These are phyloP conservation scores for Saprolegnia diclina DNA, from an alignment of 352 stramenopile species.

Conservation along the genomic window DNA sequence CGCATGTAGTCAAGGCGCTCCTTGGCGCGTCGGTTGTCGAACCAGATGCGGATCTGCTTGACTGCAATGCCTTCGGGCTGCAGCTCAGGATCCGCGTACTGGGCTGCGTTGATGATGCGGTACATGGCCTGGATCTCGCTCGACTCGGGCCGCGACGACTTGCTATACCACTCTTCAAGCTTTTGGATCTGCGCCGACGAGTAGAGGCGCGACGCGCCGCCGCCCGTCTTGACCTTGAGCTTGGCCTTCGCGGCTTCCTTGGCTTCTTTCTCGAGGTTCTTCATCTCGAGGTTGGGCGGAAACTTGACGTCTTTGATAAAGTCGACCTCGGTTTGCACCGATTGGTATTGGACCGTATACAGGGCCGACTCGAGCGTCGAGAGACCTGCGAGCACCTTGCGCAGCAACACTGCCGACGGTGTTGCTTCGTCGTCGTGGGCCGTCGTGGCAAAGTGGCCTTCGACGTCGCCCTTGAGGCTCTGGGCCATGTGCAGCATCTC, in stretches of 20 bases:
- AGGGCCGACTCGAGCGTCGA: slow-evolving; percentile 63
- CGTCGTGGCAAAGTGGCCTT: slow-evolving; percentile 13
- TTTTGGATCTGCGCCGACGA: slow-evolving; percentile 84
- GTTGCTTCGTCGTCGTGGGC: slow-evolving; percentile 28
- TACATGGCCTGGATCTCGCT: slow-evolving; percentile 88
- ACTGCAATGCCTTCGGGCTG: slow-evolving; percentile 81
- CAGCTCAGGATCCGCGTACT: slow-evolving; percentile 76
- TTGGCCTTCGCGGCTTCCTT: slow-evolving; percentile 28
- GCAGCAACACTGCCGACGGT: slow-evolving; percentile 40
- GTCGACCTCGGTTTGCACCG: slow-evolving; percentile 79
- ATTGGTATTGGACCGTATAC: slow-evolving; percentile 69
- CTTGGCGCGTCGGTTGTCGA: slow-evolving; percentile 81
- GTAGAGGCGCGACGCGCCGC: slow-evolving; percentile 72
- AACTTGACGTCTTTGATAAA: slow-evolving; percentile 73
- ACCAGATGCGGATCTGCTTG: slow-evolving; percentile 86
- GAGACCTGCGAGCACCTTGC: slow-evolving; percentile 49
- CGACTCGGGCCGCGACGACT: slow-evolving; percentile 68
- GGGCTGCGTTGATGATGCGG: slow-evolving; percentile 78
- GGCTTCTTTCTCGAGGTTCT: slow-evolving; percentile 31
- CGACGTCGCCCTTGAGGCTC: slow-evolving; percentile 32
- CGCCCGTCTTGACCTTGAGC: slow-evolving; percentile 55
- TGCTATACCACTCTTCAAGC: slow-evolving; percentile 85
- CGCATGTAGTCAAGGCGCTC: slow-evolving; percentile 85
- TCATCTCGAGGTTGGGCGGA: slow-evolving; percentile 43
- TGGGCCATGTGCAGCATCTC: slow-evolving; percentile 69